Percentiles rank a stretch among this genome's conserved stretches.
Conservation (phyloP, 108 stramenopile species). For the Nannochloropsis granulata region DNA sequence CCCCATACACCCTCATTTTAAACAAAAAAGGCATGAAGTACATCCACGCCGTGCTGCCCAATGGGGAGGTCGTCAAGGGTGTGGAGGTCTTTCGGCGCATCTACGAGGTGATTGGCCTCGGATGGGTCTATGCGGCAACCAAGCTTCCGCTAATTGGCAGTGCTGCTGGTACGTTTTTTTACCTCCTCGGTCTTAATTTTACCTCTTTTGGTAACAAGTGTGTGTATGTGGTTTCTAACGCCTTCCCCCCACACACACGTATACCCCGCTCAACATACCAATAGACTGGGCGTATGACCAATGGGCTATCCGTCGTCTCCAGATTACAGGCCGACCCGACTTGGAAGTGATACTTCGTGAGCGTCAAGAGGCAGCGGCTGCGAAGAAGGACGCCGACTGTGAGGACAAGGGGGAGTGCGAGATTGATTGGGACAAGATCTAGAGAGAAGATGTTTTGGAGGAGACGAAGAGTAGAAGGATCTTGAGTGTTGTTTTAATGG, state of each 20-base stretch:
- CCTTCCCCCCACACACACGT: too few species aligned
- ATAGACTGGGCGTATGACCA: neutral
- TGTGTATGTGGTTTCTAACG: neutral
- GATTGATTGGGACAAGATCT: neutral
- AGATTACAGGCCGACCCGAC: neutral
- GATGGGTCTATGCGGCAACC: slow-evolving; percentile 1
- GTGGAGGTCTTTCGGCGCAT: slow-evolving; percentile 4
- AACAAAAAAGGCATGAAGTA: neutral
- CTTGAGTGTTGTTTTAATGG: too few species aligned
- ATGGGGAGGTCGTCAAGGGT: neutral
- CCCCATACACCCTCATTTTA: too few species aligned
- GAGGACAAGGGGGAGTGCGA: neutral
- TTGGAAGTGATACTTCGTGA: neutral
- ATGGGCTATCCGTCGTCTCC: neutral
- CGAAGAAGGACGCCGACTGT: neutral
- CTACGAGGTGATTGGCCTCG: slow-evolving; percentile 1
- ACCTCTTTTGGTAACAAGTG: neutral
- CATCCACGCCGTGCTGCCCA: neutral
- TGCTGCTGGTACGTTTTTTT: neutral
- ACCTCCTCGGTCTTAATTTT: neutral
- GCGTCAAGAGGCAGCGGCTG: neutral
- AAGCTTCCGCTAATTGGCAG: neutral
- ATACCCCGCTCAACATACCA: neutral
- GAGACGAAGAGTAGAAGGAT: too few species aligned
- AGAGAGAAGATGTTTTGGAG: neutral